Evolutionary conservation across 768 basidiomycete genomes (phyloP).

Genomic region (Amanita exitialis): DNA sequence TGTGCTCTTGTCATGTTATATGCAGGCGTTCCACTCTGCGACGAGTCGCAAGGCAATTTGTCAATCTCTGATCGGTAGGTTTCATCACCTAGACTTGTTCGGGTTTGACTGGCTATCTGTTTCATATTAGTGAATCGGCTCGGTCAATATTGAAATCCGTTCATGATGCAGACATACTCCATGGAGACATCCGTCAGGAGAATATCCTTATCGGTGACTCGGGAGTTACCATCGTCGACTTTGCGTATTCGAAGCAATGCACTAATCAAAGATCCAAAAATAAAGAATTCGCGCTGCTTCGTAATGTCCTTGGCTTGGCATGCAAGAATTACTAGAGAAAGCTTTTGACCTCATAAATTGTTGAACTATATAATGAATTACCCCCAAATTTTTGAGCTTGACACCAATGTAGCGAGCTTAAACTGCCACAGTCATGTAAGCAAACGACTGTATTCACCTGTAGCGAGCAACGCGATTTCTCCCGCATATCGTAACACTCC

Average conservation of each 20-base stretch:
- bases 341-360: no score
- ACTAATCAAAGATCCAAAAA: constrained; percentile 9
- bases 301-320: constrained; percentile 5
- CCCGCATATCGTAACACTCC: no score
- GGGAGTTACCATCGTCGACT: constrained; percentile 12
- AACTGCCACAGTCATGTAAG: no score
- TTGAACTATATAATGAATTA: no score
- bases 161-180: constrained; percentile 12
- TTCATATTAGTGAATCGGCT: constrained; percentile 9
- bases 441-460: no score
- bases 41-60: constrained; percentile 1
- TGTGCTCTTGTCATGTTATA: constrained; percentile 10
- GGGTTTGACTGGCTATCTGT: constrained; percentile 2
- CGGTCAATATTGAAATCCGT: constrained; percentile 9
- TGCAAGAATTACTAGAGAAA: not conserved
- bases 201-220: constrained; percentile 11
- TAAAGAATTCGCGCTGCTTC: constrained; percentile 8
- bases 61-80: constrained; percentile 10
- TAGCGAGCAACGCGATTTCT: no score
- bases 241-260: constrained; percentile 9
- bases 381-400: no score
- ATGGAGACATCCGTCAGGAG: constrained; percentile 12
- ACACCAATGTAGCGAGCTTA: no score
- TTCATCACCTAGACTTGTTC: constrained; percentile 7
- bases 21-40: constrained; percentile 7